Base-by-base conservation (phyloP, 352 stramenopile species). In the Globisporangium spinosum region DNA sequence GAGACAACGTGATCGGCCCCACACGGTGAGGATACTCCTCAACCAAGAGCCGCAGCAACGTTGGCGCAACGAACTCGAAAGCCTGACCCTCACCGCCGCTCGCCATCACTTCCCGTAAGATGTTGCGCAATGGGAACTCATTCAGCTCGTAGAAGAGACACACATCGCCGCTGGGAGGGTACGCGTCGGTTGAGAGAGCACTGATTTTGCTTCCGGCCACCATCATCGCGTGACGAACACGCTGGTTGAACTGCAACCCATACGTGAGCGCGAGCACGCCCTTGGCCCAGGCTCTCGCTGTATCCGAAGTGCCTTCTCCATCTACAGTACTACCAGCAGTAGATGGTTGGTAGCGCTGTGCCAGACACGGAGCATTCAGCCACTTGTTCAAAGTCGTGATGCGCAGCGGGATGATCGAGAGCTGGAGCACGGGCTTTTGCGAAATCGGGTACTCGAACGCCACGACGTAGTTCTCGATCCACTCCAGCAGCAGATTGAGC, bases 381-480 rank as follows among this genome's bases (percentile, higher is more conserved):
- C 76, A 84, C 29, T 83, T 83, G 10, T 68, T 29, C 47, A 85
- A 23, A 0, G 68, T 80, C 4, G 76, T 59, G 38, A 68, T 78
- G 35, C 74, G 74, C 0, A 91, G 56, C n/a, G 83, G 81, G n/a
- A 87, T 67, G 61, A 91, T 86, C 1, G 81, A 82, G 7, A 91
- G 68, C 47, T 91, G 81, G 0, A 90, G 74, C 43, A 78, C 65
- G 38, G 83, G 81, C 17, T 74, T 70, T 63, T 90, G 77, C 0
- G 77, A 53, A 22, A 91, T 79, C 15, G 83, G 81, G 40, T 91
- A 91, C 62, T 91, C 83, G 35, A 91, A 91, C 9, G 83, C 79
- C 74, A 91, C 79, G 13, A 90, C 35, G 63, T 91, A 91, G 55
- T 91, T 91, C 63, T 91, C 83, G 61, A 91, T 82, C 77, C 76